Evolutionary conservation across 1,139 yeast genomes (phyloP), one percentile per base, ranked within the genome.

Genomic region (Candida sp.): DNA sequence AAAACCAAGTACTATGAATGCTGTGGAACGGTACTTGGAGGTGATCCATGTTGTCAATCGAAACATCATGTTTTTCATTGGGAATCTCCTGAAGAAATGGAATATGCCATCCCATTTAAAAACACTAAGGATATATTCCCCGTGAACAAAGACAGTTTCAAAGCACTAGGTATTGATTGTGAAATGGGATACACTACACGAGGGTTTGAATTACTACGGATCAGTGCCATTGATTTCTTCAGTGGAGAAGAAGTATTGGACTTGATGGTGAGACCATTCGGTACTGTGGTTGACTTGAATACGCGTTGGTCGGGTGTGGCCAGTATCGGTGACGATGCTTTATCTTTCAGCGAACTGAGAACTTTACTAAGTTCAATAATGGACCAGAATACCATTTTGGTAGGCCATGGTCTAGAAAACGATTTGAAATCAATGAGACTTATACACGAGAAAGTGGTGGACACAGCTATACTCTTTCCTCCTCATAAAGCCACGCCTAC

Each of bases 351-450:
- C 11, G 81, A 81, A 39, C 78, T 81, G 54, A 70, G 84, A 46
- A 61, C 69, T 9, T 62, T 83, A 39, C 61, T 76, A 1, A 69
- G 77, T 4, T 64, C 80, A 44, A 75, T 90, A 3, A 64, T 72
- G 55, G 84, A 84, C 51, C 57, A 70, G 21, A 71, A 81, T 39
- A 90, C 97, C 2, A 81, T 93, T 21, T 58, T 93, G 2, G 74
- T 93, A 4, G 99, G 99, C 0, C 99, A 93, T 63, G 98, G 98
- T 0, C 70, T 93, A 37, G 98, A 93, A 55, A 93, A 93, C 60
- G 99, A 93, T 64, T 64, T 93, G 59, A 85, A 84, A 54, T 84
- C 93, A 4, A 69, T 93, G 78, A 68, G 99, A 45, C 57, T 91
- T 25, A 73, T 89, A 21, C 98, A 90, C 58, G 66, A 73, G 6